Base-by-base conservation (phyloP, 176 grass and related monocot species). In the Aechmea fasciata region DNA sequence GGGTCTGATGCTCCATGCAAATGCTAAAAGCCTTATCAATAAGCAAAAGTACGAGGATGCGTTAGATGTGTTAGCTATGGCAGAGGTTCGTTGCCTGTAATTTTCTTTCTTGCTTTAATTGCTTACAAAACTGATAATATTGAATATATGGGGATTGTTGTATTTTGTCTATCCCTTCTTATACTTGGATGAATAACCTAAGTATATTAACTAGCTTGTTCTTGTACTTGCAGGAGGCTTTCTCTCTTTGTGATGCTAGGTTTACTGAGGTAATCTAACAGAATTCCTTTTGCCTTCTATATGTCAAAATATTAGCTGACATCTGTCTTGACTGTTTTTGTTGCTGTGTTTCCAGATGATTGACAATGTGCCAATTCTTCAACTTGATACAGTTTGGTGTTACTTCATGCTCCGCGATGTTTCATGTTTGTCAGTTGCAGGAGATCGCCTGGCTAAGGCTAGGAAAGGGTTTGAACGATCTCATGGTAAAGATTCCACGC, bases 311-410 rank as follows among this genome's bases (percentile, higher is more conserved):
- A 66, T 49, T 61, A 11, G 33, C 14, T 76, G 5, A 48, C 23
- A 57, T 24, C 17, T 14, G 12, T 61, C 33, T 52, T 61, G 8
- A 11, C 17, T n/a, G 13, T 26, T 77, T 50, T 19, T 17, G 6
- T 13, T 50, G 9, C 41, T 17, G 33, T 17, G 28, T 55, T 14
- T 72, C 77, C 79, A 93, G 94, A 90, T 83, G 70, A 86, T 99
- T 81, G 94, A 99, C 80, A 99, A 99, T 72, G 71, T 90, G 53
- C 89, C 94, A 10, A 87, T 99, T 78, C 94, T 99, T 83, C 87
- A 99, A 81, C 72, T 99, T 52, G 89, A 99, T 87, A 92, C 81
- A 78, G 89, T 99, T 9, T 99, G 94, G 94, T 99, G 94, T 50
- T 90, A 99, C 63, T 99, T 99, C 74, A 81, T 87, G 84, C 89